Evolutionary conservation across 192 early-diverging fungal genomes (phyloP), one percentile per base, ranked within the genome.

Genomic region (Diversispora eburnea): DNA sequence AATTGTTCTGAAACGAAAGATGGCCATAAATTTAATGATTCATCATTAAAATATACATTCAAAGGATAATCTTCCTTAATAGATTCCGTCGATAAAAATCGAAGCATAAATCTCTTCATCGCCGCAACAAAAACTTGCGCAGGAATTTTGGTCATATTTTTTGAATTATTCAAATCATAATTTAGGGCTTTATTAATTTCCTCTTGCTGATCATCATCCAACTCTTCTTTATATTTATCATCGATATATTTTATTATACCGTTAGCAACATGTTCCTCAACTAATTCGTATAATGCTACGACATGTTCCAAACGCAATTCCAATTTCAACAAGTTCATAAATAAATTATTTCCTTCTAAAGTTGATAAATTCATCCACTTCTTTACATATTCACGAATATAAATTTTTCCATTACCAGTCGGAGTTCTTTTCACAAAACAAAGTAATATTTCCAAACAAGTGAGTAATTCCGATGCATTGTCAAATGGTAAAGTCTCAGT

Each of bases 381-480:
- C 39, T 42, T 13, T 45, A 69, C 33, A 42, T 49, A 76, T 7
- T 72, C 68, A 42, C 5, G 71, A 33, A 76, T 69, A 0, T 25
- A 51, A n/a, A 62, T 70, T 5, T 76, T 41, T 15, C 47, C 58
- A 61, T 63, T 22, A 8, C 42, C 39, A 6, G 17, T 33, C 13
- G 19, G 8, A 10, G 42, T 76, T 17, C 75, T 52, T 71, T 76
- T 70, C 13, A 76, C 41, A 33, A 70, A 76, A 22, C 67, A 76
- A 8, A 76, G 45, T 43, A 76, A 33, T 15, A 76, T 76, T 65
- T 76, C 75, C 42, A 76, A 57, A 13, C 55, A 61, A n/a, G 75
- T 57, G 13, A 76, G 47, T 42, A 76, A 15, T 48, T 65, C 19
- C 20, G 45, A 65, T 39, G 63, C 63, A 22, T 20, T 48, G 22